Base-by-base conservation (phyloP, 2,329 filamentous ascomycete genomes). In the Aspergillus calidoustus region DNA sequence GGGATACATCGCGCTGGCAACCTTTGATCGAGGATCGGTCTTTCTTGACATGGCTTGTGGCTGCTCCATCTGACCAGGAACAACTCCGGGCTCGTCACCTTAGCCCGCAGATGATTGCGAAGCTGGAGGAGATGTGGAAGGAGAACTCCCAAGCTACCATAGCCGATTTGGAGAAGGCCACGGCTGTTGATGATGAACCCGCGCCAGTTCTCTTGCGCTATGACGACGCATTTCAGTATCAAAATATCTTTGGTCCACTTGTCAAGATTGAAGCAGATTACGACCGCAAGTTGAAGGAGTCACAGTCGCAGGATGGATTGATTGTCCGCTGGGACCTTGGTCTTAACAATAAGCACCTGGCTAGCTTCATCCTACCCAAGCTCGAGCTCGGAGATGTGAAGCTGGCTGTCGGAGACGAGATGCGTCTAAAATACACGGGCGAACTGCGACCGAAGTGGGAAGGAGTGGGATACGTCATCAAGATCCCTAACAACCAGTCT, bases 181-280 rank as follows among this genome's bases (percentile, higher is more conserved):
- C 90, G 52, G 93, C 91, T 66, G 91, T 96, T 63, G 96, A 99
- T 74, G 95, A 99, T 72, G 95, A 98, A 57, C 96, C 96, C 25
- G 90, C 93, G 17, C 93, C 94, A 1, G 95, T 99, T 7, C 83
- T 97, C 25, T 83, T 98, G 47, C 91, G 93, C 69, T 99, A 99
- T 74, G 95, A 98, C 61, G 95, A 99, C 77, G 93, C 95, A 0
- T 99, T 93, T 76, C 94, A 99, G 74, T 99, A 99, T 72, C 95
- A 99, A 79, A 99, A 98, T 73, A 95, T 98, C 38, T 99, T 99
- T 76, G 95, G 95, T 0, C 95, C 95, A 0, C 84, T 99, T 15
- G 96, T 99, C 72, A 99, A 98, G 82, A 99, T 99, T 79, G 95
- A 99, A 77, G 96, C 95, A 48, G 95, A 99, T 79, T 99, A 99